phyloP scores from a whole-genome alignment of 768 basidiomycete genomes.

The Xanthoconium purpureum region DNA sequence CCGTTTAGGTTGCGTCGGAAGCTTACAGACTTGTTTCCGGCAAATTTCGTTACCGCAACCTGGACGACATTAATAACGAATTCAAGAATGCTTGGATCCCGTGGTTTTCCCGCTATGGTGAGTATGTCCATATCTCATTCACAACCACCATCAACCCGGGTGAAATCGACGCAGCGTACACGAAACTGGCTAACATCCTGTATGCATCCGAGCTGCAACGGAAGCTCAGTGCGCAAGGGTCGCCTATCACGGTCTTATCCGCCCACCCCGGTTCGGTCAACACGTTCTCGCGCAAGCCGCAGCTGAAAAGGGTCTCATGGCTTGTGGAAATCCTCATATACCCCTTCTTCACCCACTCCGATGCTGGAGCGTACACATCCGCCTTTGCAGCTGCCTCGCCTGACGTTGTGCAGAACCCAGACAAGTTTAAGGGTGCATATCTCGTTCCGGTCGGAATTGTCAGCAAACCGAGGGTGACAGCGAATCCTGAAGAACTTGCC shows the following conservation, averaged over 20 bases:
- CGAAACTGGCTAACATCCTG: slow-evolving; percentile 52
- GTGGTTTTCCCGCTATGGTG: slow-evolving; percentile 34
- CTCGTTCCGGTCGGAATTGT: slow-evolving; percentile 27
- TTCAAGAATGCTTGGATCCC: slow-evolving; percentile 24
- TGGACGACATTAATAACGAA: slow-evolving; percentile 37
- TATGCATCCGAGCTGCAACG: slow-evolving; percentile 50
- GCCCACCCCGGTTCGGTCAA: slow-evolving; percentile 32
- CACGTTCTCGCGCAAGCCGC: slow-evolving; percentile 28
- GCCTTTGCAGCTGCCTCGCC: slow-evolving; percentile 31
- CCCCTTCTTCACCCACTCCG: slow-evolving; percentile 16
- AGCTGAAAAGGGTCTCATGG: slow-evolving; percentile 14
- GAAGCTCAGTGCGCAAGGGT: slow-evolving; percentile 32
- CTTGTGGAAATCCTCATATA: slow-evolving; percentile 19
- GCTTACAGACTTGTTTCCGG: slow-evolving; percentile 23
- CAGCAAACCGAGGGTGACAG: slow-evolving; percentile 6
- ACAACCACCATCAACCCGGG: background rate
- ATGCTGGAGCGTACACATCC: slow-evolving; percentile 27
- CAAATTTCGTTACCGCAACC: slow-evolving; percentile 26
- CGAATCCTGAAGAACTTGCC: slow-evolving; percentile 21
- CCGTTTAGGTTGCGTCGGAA: slow-evolving; percentile 34
- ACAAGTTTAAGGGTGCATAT: slow-evolving; percentile 32
- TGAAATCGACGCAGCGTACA: slow-evolving; percentile 33
- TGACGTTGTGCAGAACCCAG: slow-evolving; percentile 16
- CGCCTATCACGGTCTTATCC: slow-evolving; percentile 28
- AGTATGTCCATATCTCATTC: background rate